Percentiles rank a stretch among this genome's conserved stretches.
phyloP scores from a whole-genome alignment of 176 grass and related monocot species.

The Musa troglodytarum region DNA sequence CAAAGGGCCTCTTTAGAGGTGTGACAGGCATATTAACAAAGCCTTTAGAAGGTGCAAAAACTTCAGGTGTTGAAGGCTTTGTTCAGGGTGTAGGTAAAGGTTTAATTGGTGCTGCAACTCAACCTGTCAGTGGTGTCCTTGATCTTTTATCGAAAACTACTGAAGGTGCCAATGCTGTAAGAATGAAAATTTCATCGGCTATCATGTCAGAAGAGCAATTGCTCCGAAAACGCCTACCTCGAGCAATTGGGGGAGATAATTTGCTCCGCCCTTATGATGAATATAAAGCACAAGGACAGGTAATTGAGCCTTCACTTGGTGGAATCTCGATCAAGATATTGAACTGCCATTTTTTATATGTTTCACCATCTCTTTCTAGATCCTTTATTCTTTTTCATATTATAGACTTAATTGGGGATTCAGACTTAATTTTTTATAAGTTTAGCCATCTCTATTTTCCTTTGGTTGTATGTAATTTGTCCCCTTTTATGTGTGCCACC shows the following conservation, averaged over 20 bases:
- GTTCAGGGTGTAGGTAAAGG: constrained; percentile 95
- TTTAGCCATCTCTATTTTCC: no score
- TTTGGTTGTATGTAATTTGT: no score
- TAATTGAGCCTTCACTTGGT: constrained; percentile 16
- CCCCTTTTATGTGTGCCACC: no score
- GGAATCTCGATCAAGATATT: background rate
- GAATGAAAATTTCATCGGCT: constrained; percentile 95
- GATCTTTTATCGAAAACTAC: constrained; percentile 97
- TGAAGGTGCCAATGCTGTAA: constrained; percentile 98
- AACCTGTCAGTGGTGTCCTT: constrained; percentile 94
- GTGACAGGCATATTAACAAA: constrained; percentile 97
- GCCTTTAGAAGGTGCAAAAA: constrained; percentile 94
- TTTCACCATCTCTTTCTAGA: no score
- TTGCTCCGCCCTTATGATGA: constrained; percentile 82
- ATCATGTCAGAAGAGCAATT: constrained; percentile 95
- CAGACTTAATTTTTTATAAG: no score
- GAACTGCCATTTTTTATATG: no score
- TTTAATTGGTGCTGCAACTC: constrained; percentile 88
- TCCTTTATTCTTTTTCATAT: constrained; percentile 14
- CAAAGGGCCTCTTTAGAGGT: constrained; percentile 94
- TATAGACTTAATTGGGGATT: background rate
- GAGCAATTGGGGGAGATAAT: constrained; percentile 81
- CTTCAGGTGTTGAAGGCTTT: constrained; percentile 93
- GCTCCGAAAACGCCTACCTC: constrained; percentile 56
- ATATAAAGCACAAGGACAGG: constrained; percentile 88